Conservation (phyloP, 768 basidiomycete species). For the Auriscalpium orientale region DNA sequence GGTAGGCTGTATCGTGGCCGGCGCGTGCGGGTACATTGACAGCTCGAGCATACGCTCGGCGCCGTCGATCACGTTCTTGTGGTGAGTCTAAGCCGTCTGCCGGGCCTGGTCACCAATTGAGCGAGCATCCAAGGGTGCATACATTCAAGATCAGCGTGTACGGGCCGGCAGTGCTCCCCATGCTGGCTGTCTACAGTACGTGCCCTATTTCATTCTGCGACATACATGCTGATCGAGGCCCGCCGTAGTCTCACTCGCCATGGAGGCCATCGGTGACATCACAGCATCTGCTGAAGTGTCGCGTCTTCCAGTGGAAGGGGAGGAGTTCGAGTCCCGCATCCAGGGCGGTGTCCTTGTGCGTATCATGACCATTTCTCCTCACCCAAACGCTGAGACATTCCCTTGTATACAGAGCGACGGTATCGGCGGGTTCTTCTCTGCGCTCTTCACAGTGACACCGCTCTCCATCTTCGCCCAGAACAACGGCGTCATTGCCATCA, state of each 20-base stretch:
- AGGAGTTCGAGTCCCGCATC: constrained; percentile 72
- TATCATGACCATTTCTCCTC: not conserved
- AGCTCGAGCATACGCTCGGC: constrained; percentile 54
- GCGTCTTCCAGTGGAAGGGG: constrained; percentile 61
- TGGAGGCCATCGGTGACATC: constrained; percentile 84
- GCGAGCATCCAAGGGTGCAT: constrained; percentile 42
- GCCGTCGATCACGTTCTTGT: constrained; percentile 77
- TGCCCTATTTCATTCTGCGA: constrained; percentile 10
- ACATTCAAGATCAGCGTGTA: constrained; percentile 74
- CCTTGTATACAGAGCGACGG: constrained; percentile 51
- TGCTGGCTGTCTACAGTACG: constrained; percentile 52
- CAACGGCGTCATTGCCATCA: constrained; percentile 78
- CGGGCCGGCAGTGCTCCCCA: constrained; percentile 56
- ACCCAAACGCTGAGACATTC: not conserved
- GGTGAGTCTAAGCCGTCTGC: constrained; percentile 29
- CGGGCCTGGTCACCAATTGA: too few species aligned
- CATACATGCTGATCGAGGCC: not conserved
- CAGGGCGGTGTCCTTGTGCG: constrained; percentile 73
- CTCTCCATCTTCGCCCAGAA: constrained; percentile 79
- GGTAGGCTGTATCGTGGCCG: constrained; percentile 77
- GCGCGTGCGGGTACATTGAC: constrained; percentile 72
- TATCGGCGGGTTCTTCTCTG: constrained; percentile 73
- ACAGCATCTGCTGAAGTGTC: constrained; percentile 81
- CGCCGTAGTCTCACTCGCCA: constrained; percentile 54
- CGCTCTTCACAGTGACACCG: constrained; percentile 74